Base-by-base conservation (phyloP, 352 stramenopile genomes). In the Pythium biforme region DNA sequence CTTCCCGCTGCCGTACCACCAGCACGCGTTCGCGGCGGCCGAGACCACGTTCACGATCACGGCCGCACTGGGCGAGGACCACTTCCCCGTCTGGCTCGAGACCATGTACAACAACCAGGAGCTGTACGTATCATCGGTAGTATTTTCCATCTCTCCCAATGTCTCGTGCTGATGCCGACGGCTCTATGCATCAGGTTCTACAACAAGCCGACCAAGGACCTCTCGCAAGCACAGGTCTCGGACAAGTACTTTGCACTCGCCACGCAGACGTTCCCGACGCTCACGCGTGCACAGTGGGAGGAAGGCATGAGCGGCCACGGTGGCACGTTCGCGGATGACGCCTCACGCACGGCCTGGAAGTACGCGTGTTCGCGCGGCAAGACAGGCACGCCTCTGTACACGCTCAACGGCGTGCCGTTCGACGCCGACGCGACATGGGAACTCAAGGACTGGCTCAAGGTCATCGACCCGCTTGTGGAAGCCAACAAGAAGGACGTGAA, bases 1-100 rank as follows among this genome's bases (percentile, higher is more conserved):
- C 19, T 79, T 79, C 54, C 72, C 72, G 17, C 51, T 79, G 39
- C 72, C 72, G 47, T 79, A 79, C 60, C 72, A 79, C 39, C 72
- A 79, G 33, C 62, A 79, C 51, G 72, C 72, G 31, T 79, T 70
- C 55, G 62, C 72, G 17, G 62, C 71, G 17, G 72, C 72, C n/a
- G 61, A 79, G 49, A 49, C 59, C 11, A 65, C 58, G 6, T 73
- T 68, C 33, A 79, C 72, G 12, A 76, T 79, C 66, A 73, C 72
- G 7, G 37, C 59, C 3, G 72, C 72, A 4, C 59, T 79, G 1
- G 72, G 72, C 43, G 66, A 74, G 1, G 55, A 72, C 29, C 54
- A 60, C 31, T 79, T 79, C 49, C 51, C 64, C 17, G 20, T 41
- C 14, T 79, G 72, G 72, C 54, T 79, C 22, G 72, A 79, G 64